phyloP scores from a whole-genome alignment of 2,329 filamentous ascomycete species.

The Colletotrichum eremochloae region DNA sequence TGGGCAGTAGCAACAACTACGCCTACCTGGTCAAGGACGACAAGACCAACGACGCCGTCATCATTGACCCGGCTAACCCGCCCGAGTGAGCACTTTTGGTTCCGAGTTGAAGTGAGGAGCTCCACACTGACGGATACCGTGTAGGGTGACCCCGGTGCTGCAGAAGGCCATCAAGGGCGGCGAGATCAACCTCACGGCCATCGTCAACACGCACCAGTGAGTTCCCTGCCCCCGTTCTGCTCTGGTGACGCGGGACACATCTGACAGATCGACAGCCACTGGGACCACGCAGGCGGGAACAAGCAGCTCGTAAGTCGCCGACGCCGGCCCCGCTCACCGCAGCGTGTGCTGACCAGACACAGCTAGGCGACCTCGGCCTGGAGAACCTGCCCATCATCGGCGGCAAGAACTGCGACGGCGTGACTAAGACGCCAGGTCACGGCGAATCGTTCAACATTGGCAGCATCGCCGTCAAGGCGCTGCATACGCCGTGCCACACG shows the following conservation, averaged over 20 bases:
- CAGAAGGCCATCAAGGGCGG: constrained; percentile 79
- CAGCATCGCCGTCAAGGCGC: constrained; percentile 82
- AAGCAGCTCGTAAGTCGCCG: constrained; percentile 74
- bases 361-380: constrained; percentile 63
- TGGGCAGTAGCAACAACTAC: constrained; percentile 84
- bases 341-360: not conserved
- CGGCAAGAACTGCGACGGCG: constrained; percentile 85
- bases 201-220: constrained; percentile 98
- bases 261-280: constrained; percentile 72
- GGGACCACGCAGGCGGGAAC: constrained; percentile 96
- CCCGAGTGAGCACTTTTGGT: constrained; percentile 72
- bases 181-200: constrained; percentile 85
- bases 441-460: constrained; percentile 86
- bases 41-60: constrained; percentile 80
- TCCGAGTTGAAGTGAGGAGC: not conserved
- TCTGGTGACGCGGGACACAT: not conserved
- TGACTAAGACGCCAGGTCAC: constrained; percentile 82
- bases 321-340: not conserved
- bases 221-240: constrained; percentile 50
- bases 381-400: constrained; percentile 83
- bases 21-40: constrained; percentile 86
- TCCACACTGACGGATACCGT: not conserved
- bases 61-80: constrained; percentile 85
- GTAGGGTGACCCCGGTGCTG: constrained; percentile 72
- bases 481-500: constrained; percentile 98